Evolutionary conservation across 2,329 filamentous ascomycete species (phyloP).

Genomic region (Pyrenochaeta sp.): DNA sequence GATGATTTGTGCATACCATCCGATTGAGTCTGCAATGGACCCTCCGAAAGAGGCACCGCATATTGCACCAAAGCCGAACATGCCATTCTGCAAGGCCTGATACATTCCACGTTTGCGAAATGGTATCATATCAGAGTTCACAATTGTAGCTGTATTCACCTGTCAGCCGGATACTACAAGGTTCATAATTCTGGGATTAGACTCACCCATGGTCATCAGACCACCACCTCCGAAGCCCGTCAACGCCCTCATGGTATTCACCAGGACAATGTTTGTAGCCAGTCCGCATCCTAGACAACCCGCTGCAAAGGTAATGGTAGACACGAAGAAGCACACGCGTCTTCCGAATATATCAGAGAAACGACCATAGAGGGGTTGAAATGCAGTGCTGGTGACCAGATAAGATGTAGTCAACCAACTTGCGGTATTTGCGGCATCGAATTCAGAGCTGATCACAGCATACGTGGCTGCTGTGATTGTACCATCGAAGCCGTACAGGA

Average conservation of each 20-base stretch:
- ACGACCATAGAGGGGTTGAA: constrained; percentile 70
- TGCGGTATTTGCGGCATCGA: constrained; percentile 56
- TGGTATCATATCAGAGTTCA: constrained; percentile 70
- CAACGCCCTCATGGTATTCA: constrained; percentile 40
- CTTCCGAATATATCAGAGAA: constrained; percentile 66
- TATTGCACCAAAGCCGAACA: constrained; percentile 69
- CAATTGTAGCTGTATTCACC: constrained; percentile 33
- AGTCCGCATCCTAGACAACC: constrained; percentile 44
- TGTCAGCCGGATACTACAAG: not conserved
- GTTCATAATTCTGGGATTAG: constrained; percentile 1
- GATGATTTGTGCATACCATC: constrained; percentile 34
- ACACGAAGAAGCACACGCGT: constrained; percentile 51
- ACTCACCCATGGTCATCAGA: constrained; percentile 41
- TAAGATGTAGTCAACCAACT: constrained; percentile 62
- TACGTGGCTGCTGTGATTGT: constrained; percentile 57
- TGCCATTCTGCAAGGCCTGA: constrained; percentile 67
- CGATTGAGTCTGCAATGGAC: constrained; percentile 54
- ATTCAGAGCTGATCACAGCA: constrained; percentile 53
- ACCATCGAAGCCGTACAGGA: constrained; percentile 64
- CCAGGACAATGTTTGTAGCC: constrained; percentile 28
- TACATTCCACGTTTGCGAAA: constrained; percentile 66
- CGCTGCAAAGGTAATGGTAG: constrained; percentile 38
- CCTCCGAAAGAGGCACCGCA: constrained; percentile 60
- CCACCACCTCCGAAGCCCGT: constrained; percentile 43
- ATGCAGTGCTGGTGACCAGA: constrained; percentile 66